A percentile compares a stretch with the other conserved stretches of the same genome.
Conservation (phyloP, 495 filamentous ascomycete genomes). For the Halenospora varia region DNA sequence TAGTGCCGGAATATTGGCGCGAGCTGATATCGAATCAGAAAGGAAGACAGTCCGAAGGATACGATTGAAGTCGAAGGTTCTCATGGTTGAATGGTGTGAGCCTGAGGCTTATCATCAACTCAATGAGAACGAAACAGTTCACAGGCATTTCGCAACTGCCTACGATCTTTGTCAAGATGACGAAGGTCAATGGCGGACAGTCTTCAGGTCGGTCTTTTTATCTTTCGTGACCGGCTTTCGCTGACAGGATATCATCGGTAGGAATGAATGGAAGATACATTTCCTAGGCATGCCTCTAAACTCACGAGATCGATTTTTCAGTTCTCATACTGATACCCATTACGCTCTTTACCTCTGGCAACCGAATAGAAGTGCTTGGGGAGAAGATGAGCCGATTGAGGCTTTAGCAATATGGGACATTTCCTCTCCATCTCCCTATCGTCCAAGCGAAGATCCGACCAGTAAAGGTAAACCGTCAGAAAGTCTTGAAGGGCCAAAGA, state of each 20-base stretch:
- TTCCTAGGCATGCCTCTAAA: slow-evolving; percentile 58
- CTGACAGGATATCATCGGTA: too few species aligned
- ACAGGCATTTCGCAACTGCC: slow-evolving; percentile 62
- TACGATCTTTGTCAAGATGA: slow-evolving; percentile 44
- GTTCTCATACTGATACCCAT: slow-evolving; percentile 55
- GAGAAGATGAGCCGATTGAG: slow-evolving; percentile 58
- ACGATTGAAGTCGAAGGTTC: slow-evolving; percentile 49
- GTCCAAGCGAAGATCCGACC: slow-evolving; percentile 50
- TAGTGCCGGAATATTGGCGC: slow-evolving; percentile 35
- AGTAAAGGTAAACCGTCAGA: slow-evolving; percentile 34
- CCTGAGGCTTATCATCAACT: slow-evolving; percentile 51
- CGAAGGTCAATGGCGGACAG: slow-evolving; percentile 7
- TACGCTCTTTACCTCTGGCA: slow-evolving; percentile 69
- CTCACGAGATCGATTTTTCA: slow-evolving; percentile 59
- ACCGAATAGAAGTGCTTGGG: slow-evolving; percentile 54
- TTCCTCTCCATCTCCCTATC: slow-evolving; percentile 47
- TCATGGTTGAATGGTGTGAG: slow-evolving; percentile 67
- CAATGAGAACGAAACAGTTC: slow-evolving; percentile 51
- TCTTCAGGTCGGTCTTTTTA: slow-evolving; percentile 20
- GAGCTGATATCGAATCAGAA: slow-evolving; percentile 51
- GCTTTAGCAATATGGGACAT: slow-evolving; percentile 67
- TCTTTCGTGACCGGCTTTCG: too few species aligned
- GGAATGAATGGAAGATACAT: slow-evolving; percentile 70
- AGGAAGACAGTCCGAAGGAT: slow-evolving; percentile 55
- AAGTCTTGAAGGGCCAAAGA: slow-evolving; percentile 33